Evolutionary conservation across 202 grass and related monocot species (phyloP).

Genomic region (Musa balbisiana): DNA sequence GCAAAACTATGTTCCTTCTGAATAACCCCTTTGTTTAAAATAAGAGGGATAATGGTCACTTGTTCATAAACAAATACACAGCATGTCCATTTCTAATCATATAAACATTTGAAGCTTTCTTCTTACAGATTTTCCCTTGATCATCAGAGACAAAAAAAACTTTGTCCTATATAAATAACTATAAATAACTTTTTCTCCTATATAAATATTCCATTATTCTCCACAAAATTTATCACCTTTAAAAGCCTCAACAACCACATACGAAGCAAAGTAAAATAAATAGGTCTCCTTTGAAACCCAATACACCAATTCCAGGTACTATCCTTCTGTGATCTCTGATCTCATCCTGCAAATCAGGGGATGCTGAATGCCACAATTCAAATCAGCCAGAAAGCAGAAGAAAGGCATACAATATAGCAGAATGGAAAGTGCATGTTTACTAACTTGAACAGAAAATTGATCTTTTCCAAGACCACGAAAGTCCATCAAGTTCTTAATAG

Average conservation of each 20-base stretch:
- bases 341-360: background rate
- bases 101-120: too few species aligned
- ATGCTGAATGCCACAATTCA: background rate
- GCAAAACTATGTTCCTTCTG: too few species aligned
- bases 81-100: too few species aligned
- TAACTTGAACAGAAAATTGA: background rate
- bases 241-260: background rate
- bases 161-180: background rate
- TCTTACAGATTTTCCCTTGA: too few species aligned
- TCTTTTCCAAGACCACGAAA: background rate
- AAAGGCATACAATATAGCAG: background rate
- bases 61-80: too few species aligned
- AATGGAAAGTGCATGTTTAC: background rate
- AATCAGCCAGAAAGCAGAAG: background rate
- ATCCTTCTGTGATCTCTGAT: background rate
- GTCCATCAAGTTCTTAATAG: background rate
- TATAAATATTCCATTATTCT: background rate
- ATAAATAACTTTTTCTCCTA: background rate
- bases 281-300: background rate
- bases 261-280: background rate
- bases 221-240: background rate
- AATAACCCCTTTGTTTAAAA: too few species aligned
- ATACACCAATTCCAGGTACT: background rate
- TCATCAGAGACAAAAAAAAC: too few species aligned
- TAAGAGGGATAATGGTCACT: too few species aligned